Evolutionary conservation across 2,329 filamentous ascomycete species (phyloP), one percentile per base, ranked within the genome.

Genomic region (Elsinoe ampelina): DNA sequence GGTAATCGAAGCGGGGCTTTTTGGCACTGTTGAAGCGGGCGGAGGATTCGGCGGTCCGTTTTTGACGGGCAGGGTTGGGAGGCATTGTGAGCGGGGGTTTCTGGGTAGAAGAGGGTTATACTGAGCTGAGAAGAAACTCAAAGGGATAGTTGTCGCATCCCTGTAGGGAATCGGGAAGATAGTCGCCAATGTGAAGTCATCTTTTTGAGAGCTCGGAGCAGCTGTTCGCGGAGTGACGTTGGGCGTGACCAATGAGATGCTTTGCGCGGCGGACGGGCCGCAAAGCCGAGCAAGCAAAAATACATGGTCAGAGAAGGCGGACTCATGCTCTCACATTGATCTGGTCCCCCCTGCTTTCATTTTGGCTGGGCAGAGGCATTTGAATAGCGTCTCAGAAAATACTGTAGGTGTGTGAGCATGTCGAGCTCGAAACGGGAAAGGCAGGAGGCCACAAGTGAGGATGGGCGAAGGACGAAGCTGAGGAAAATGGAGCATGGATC

Each of bases 1-100:
- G 89, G 55, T 93, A 77, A 71, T 98, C 93, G 72, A 98, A 98
- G 66, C 88, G 89, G 58, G 89, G 86, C 67, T 90, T 91, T 70
- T 95, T 95, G 54, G 76, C 70, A 55, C 83, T 79, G 62, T 80
- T 75, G 15, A 82, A 83, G 58, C 88, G 84, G 43, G 86, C 83
- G 68, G 87, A 95, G 64, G 85, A 82, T 73, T 95, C 90, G 64
- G 85, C 87, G 3, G 82, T 86, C 62, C 90, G 85, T 73, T 92
- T 95, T 8, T 89, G 89, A 36, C 89, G 86, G 55, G 86, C 86
- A 26, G 84, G 41, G 19, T 56, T 56, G 54, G 41, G 41, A 13
- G 41, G 32, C 54, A 56, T 56, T 30, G 5, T 43, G 22, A 15
- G 5, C 6, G 20, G n/a, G 8, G 41, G 5, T 2, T 22, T 43